A percentile compares a stretch with the other conserved stretches of the same genome.
These are phyloP conservation scores for Phytophthora kernoviae DNA, from an alignment of 352 stramenopile genomes.

Conservation along the genomic window DNA sequence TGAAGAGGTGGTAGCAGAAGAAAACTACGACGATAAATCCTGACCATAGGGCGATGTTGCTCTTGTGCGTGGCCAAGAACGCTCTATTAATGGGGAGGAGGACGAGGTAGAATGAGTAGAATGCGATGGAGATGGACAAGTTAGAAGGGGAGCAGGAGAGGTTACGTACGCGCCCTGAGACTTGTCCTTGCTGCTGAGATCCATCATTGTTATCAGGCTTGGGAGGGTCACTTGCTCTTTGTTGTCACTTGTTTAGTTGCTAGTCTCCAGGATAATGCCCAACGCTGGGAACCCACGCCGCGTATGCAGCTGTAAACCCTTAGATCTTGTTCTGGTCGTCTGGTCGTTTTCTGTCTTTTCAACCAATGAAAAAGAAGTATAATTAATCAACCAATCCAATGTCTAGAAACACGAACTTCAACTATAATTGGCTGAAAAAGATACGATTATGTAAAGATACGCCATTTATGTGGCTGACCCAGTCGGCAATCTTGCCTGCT, in stretches of 20 bases:
- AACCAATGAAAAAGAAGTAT: conserved; percentile 8
- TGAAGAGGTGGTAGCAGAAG: conserved; percentile 97
- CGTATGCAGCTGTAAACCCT: conserved; percentile 4
- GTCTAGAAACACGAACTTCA: not conserved
- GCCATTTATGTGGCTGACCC: not conserved
- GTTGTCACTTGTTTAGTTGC: not conserved
- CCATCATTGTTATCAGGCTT: conserved; percentile 46
- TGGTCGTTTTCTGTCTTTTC: conserved; percentile 8
- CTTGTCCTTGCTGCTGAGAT: conserved; percentile 65
- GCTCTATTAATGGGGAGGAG: conserved; percentile 32
- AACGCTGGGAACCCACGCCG: conserved; percentile 12
- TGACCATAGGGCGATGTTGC: conserved; percentile 96
- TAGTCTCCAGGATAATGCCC: conserved; percentile 30
- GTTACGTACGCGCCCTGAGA: conserved; percentile 48
- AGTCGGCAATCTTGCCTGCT: not conserved
- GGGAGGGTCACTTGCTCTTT: not conserved
- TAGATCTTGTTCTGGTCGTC: conserved; percentile 33
- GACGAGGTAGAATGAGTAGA: not conserved
- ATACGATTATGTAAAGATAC: not conserved
- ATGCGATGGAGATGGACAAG: not conserved
- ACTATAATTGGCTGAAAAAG: not conserved
- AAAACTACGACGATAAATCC: conserved; percentile 95
- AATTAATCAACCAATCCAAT: too few relatives aligned
- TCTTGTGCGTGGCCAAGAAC: conserved; percentile 90
- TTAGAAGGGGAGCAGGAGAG: not conserved